Evolutionary conservation across 78 protist genomes (phyloP).

Genomic region (Tieghemostelium lacteum): DNA sequence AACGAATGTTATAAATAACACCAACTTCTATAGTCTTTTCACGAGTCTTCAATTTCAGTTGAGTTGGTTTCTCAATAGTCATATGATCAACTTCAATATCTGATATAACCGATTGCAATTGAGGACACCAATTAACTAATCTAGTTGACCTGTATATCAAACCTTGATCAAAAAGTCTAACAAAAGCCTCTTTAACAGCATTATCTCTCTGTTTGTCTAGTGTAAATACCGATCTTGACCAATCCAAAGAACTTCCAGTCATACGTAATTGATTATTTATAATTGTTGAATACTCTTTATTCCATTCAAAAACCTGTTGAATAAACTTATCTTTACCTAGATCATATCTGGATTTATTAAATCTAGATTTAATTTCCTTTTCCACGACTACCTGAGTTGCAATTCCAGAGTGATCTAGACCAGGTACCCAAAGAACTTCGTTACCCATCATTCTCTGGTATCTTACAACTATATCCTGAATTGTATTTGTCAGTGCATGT

Average conservation of each 20-base stretch:
- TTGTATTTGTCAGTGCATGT: conserved; percentile 94
- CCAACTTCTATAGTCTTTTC: conserved; percentile 70
- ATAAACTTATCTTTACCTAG: conserved; percentile 85
- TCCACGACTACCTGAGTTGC: conserved; percentile 97
- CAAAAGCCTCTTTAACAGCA: conserved; percentile 93
- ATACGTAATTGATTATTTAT: conserved; percentile 82
- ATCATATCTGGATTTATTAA: conserved; percentile 67
- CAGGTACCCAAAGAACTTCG: conserved; percentile 93
- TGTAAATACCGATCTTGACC: conserved; percentile 93
- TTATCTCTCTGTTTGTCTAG: conserved; percentile 67
- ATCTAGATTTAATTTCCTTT: conserved; percentile 20
- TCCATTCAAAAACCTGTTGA: conserved; percentile 93
- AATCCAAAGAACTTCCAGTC: conserved; percentile 93
- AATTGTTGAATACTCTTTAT: conserved; percentile 70
- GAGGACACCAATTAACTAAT: conserved; percentile 94
- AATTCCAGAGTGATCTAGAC: conserved; percentile 98
- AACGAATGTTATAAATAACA: conserved; percentile 64
- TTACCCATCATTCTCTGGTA: conserved; percentile 90
- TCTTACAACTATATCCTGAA: conserved; percentile 87
- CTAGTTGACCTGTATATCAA: conserved; percentile 83
- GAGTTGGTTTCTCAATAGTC: conserved; percentile 19
- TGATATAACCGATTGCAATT: conserved; percentile 93
- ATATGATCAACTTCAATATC: conserved; percentile 91
- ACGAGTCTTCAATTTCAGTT: conserved; percentile 18
- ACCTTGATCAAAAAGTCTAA: conserved; percentile 62